Evolutionary conservation across 805 yeast genomes (phyloP).

Genomic region (Zygotorulaspora florentina): DNA sequence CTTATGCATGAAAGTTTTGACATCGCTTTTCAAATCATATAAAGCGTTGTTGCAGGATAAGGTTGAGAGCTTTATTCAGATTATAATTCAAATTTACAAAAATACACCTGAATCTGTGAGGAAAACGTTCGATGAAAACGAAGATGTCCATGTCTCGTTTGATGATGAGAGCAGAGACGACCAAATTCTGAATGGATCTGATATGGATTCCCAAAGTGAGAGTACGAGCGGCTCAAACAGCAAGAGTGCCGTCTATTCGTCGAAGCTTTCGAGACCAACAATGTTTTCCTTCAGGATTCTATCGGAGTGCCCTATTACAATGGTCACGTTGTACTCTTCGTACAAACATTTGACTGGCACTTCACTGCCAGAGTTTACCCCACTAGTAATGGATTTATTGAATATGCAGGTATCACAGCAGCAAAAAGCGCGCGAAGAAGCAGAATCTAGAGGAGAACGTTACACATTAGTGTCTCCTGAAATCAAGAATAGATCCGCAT

Average conservation of each 20-base stretch:
- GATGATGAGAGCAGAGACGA: slow-evolving; percentile 13
- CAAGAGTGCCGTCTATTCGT: slow-evolving; percentile 7
- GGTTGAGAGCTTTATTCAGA: slow-evolving; percentile 72
- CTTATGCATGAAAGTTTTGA: slow-evolving; percentile 79
- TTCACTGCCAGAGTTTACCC: slow-evolving; percentile 72
- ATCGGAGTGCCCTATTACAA: slow-evolving; percentile 95
- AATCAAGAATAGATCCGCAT: slow-evolving; percentile 70
- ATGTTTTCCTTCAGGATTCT: slow-evolving; percentile 83
- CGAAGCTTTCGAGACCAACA: slow-evolving; percentile 58
- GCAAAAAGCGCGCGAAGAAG: slow-evolving; percentile 54
- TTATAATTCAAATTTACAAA: slow-evolving; percentile 71
- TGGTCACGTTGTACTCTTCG: slow-evolving; percentile 87
- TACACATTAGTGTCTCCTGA: slow-evolving; percentile 70
- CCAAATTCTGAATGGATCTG: slow-evolving; percentile 9
- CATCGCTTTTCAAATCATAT: slow-evolving; percentile 81
- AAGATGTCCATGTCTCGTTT: slow-evolving; percentile 11
- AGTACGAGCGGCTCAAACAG: slow-evolving; percentile 1
- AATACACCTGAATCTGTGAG: slow-evolving; percentile 73
- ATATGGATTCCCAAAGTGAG: slow-evolving; percentile 4
- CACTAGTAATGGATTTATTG: slow-evolving; percentile 71
- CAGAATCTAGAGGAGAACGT: slow-evolving; percentile 52
- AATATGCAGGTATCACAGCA: slow-evolving; percentile 81
- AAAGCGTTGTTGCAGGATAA: slow-evolving; percentile 61
- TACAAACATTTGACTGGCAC: slow-evolving; percentile 71
- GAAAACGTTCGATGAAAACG: slow-evolving; percentile 52